A percentile compares a stretch with the other conserved stretches of the same genome.
Evolutionary conservation across 441 rosid genomes (phyloP).

Genomic region (Mallotus repandus): DNA sequence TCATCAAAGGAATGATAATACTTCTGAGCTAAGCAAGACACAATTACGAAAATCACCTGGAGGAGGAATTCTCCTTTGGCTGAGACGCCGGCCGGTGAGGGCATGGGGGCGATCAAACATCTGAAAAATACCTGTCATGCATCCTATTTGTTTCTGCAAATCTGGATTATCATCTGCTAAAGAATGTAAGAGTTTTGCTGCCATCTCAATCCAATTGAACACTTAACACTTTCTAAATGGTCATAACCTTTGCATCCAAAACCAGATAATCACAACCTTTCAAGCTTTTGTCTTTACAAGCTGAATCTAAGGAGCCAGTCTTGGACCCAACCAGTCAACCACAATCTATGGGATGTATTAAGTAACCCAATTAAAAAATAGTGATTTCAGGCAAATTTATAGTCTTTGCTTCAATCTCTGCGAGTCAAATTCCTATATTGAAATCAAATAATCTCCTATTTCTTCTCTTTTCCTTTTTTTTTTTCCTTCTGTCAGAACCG

Average conservation of each 20-base stretch:
- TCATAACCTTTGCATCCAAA: conserved; percentile 1
- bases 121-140: conserved; percentile 90
- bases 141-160: conserved; percentile 88
- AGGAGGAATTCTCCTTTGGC: conserved; percentile 60
- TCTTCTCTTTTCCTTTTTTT: background rate
- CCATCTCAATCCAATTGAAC: conserved; percentile 45
- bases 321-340: background rate
- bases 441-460: background rate
- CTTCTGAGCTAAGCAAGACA: conserved; percentile 2
- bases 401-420: background rate
- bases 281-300: conserved; percentile 2
- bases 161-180: conserved; percentile 89
- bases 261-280: background rate
- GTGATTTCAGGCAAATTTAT: conserved; percentile 2
- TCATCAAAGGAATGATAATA: background rate
- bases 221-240: conserved; percentile 7
- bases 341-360: conserved; percentile 14
- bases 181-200: conserved; percentile 84
- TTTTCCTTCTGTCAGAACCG: background rate
- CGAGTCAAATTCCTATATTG: conserved; percentile 3
- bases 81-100: conserved; percentile 48
- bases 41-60: conserved; percentile 46
- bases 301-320: conserved; percentile 14
- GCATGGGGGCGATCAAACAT: conserved; percentile 75
- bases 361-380: conserved; percentile 16